A percentile compares a stretch with the other conserved stretches of the same genome.
These are phyloP conservation scores for Aspergillus tubingensis DNA, from an alignment of 2,329 filamentous ascomycete genomes.

Conservation along the genomic window DNA sequence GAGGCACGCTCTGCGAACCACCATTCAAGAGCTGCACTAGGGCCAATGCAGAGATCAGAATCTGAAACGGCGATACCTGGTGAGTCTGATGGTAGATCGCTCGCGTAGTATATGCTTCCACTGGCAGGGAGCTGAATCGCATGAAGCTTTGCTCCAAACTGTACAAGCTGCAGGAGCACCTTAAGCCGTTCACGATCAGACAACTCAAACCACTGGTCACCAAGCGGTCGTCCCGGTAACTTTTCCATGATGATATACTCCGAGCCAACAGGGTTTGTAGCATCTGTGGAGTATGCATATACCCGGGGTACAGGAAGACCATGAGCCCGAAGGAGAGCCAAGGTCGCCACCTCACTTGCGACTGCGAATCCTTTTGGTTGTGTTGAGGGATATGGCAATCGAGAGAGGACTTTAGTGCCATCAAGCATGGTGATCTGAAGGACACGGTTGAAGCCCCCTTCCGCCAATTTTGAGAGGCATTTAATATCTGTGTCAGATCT, in stretches of 20 bases:
- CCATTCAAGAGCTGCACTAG: not conserved
- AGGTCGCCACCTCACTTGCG: constrained; percentile 2
- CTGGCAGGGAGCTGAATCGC: constrained; percentile 3
- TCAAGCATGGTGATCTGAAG: constrained; percentile 9
- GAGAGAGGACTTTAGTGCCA: not conserved
- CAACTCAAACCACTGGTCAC: not conserved
- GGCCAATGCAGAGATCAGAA: not conserved
- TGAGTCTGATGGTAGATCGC: constrained; percentile 4
- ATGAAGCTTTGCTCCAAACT: constrained; percentile 1
- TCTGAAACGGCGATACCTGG: constrained; percentile 1
- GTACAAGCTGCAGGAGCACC: constrained; percentile 7
- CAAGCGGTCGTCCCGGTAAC: constrained; percentile 4
- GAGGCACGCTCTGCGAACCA: not conserved
- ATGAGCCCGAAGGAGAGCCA: constrained; percentile 1
- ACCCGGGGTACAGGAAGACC: constrained; percentile 2
- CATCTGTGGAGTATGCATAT: constrained; percentile 6
- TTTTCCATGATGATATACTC: constrained; percentile 9
- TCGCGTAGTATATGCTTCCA: constrained; percentile 5
- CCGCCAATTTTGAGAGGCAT: constrained; percentile 10
- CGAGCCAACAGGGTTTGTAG: constrained; percentile 1
- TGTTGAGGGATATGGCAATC: constrained; percentile 5
- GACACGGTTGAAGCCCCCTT: constrained; percentile 12
- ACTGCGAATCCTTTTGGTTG: not conserved
- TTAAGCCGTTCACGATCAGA: constrained; percentile 3
- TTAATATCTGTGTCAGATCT: constrained; percentile 5